Evolutionary conservation across 2,329 filamentous ascomycete genomes (phyloP), one percentile per base, ranked within the genome.

Genomic region (Aspergillus puulaauensis): DNA sequence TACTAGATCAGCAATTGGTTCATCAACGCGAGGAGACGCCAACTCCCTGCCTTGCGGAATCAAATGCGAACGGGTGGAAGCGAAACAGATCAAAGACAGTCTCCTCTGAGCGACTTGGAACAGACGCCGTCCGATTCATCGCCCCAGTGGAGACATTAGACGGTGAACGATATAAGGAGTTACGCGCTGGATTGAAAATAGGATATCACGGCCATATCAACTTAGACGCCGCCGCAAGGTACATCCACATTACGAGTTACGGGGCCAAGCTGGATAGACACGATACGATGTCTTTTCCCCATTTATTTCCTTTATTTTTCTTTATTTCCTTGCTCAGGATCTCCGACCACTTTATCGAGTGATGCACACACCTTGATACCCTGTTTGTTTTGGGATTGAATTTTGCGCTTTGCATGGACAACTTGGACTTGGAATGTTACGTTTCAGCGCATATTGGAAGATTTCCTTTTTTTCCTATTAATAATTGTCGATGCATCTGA

Each of bases 1-100:
- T 8, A 3, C 11, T 24, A 81, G 79, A 80, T 82, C 50, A 82
- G 79, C 61, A 82, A 82, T 61, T 82, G 79, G 79, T 82, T 82
- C 58, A 82, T 82, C 59, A 82, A 82, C 59, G 79, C 79, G 6
- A 68, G 79, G 60, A 71, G 79, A 44, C 73, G 79, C 48, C 79
- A 80, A 56, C 67, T 80, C 4, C 79, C 79, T 21, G 75, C 76
- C 15, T 64, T 80, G n/a, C 74, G 76, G 40, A 77, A 77, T 52
- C 75, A 78, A 60, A 73, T 73, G 63, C 73, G 74, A n/a, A 72
- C 65, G 39, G 71, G 69, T 21, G 68, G 64, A 14, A 65, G 51
- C 19, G 71, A 72, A 43, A 49, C 64, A 14, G 70, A 73, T 37
- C 67, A 68, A 41, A 63, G 70, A 47, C 70, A 73, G 33, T 75